phyloP scores from a whole-genome alignment of 306 rosid genomes.

The cucumber (Cucumis sativus) region DNA sequence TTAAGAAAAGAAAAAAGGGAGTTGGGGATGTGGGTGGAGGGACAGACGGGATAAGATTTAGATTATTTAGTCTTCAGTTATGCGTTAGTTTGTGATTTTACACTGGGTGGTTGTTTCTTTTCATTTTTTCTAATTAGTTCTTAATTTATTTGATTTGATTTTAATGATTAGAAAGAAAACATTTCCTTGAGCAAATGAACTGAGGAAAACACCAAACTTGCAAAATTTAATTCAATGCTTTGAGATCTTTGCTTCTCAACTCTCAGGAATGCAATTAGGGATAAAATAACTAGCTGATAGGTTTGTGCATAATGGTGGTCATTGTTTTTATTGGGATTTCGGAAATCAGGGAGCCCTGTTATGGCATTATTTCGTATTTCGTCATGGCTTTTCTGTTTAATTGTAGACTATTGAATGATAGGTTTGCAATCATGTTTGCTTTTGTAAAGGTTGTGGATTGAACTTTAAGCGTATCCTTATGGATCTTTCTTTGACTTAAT shows the following conservation, averaged over 20 bases:
- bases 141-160: not conserved
- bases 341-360: not conserved
- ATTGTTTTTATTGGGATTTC: not conserved
- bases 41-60: not conserved
- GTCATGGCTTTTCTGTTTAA: not conserved
- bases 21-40: too few species aligned
- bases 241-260: not conserved
- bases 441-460: not conserved
- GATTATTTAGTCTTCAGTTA: not conserved
- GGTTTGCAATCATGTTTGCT: not conserved
- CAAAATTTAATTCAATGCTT: not conserved
- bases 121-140: not conserved
- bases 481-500: not conserved
- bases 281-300: not conserved
- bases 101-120: not conserved
- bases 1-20: too few species aligned
- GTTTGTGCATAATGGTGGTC: not conserved
- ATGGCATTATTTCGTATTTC: not conserved
- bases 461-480: not conserved
- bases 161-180: not conserved
- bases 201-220: not conserved
- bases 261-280: not conserved
- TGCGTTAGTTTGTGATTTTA: not conserved
- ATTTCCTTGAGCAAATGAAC: not conserved
- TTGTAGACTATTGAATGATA: not conserved